Conservation (phyloP, 2,329 filamentous ascomycete species). For the Fusarium sp. region DNA sequence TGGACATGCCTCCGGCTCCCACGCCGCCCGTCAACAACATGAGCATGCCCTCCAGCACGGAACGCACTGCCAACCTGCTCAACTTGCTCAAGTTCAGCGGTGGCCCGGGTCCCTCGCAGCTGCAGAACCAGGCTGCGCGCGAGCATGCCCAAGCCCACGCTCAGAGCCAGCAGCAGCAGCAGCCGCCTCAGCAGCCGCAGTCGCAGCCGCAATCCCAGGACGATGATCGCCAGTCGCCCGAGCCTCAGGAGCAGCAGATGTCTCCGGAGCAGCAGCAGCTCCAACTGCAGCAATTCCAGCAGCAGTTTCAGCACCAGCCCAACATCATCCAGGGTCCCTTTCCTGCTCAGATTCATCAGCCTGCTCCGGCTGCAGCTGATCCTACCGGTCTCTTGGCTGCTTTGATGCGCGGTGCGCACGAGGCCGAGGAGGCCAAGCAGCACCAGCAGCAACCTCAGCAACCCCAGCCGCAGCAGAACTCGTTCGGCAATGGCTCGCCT, state of each 20-base stretch:
- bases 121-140: conserved; percentile 49
- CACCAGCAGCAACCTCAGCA: conserved; percentile 17
- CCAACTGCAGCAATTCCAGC: conserved; percentile 43
- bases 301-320: conserved; percentile 40
- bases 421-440: conserved; percentile 58
- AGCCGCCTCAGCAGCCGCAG: conserved; percentile 23
- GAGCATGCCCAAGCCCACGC: conserved; percentile 44
- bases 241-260: conserved; percentile 37
- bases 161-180: conserved; percentile 33
- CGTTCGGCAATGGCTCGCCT: conserved; percentile 64
- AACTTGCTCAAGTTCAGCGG: conserved; percentile 72
- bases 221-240: conserved; percentile 8
- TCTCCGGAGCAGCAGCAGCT: conserved; percentile 43
- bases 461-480: conserved; percentile 42
- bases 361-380: conserved; percentile 67
- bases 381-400: conserved; percentile 69
- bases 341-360: conserved; percentile 64
- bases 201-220: conserved; percentile 17
- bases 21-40: conserved; percentile 59
- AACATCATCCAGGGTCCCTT: conserved; percentile 41
- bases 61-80: conserved; percentile 67
- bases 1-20: conserved; percentile 64
- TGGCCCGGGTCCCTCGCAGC: conserved; percentile 45
- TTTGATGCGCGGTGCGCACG: conserved; percentile 69
- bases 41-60: conserved; percentile 54